phyloP scores from a whole-genome alignment of 164 flowering plant species.

The Protea cynaroides region DNA sequence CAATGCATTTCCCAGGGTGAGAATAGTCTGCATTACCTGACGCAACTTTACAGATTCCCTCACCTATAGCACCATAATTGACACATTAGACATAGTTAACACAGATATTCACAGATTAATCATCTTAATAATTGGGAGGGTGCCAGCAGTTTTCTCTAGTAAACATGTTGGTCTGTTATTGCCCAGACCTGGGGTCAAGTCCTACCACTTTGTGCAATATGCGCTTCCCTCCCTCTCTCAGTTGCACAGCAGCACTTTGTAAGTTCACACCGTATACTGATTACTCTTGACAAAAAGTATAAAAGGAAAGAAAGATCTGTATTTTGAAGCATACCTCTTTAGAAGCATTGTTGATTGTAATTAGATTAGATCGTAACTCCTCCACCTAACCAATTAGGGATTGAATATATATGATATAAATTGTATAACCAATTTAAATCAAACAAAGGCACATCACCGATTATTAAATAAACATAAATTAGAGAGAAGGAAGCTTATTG shows the following conservation, averaged over 20 bases:
- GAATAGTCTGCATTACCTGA: slow-evolving; percentile 96
- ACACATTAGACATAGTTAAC: slow-evolving; percentile 6
- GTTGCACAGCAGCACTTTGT: too few species aligned
- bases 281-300: too few species aligned
- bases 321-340: slow-evolving; percentile 53
- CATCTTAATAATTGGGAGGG: not conserved
- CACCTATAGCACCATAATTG: slow-evolving; percentile 46
- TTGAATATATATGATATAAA: not conserved
- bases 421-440: not conserved
- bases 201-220: too few species aligned
- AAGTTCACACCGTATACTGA: too few species aligned
- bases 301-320: not conserved
- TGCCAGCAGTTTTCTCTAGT: too few species aligned
- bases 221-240: too few species aligned
- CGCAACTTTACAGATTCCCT: slow-evolving; percentile 83
- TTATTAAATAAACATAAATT: too few species aligned
- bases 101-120: not conserved
- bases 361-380: slow-evolving; percentile 59
- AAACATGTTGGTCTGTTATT: too few species aligned
- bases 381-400: slow-evolving; percentile 49
- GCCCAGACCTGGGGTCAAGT: too few species aligned
- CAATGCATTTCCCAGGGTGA: slow-evolving; percentile 93
- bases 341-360: slow-evolving; percentile 66
- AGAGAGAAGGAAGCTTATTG: too few species aligned
- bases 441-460: slow-evolving; percentile 4